phyloP scores from a whole-genome alignment of 1,284 basidiomycete genomes.

The Malassezia cuniculi region DNA sequence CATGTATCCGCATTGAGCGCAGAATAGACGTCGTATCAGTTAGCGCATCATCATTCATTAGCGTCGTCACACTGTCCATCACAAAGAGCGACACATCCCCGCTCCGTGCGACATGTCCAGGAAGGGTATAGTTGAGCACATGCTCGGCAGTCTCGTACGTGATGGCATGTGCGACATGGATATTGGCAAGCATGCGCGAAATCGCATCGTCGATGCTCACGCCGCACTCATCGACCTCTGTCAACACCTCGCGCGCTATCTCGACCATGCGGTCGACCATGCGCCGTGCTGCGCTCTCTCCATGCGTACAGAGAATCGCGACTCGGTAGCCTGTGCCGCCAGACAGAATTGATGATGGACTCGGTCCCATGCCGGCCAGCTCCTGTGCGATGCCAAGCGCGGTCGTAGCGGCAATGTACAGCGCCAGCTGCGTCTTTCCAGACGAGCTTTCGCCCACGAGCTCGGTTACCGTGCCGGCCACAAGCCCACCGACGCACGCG shows the following conservation, averaged over 20 bases:
- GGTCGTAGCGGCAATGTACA: slow-evolving; percentile 22
- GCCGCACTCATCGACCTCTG: background rate
- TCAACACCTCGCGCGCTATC: slow-evolving; percentile 1
- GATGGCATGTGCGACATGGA: slow-evolving; percentile 9
- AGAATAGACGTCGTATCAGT: slow-evolving; percentile 11
- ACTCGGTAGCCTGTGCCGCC: slow-evolving; percentile 5
- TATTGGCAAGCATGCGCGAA: slow-evolving; percentile 12
- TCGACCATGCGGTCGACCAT: slow-evolving; percentile 15
- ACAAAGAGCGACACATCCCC: slow-evolving; percentile 14
- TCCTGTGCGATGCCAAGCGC: slow-evolving; percentile 15
- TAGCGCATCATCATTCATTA: slow-evolving; percentile 26
- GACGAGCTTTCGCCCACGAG: slow-evolving; percentile 31
- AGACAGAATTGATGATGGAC: background rate
- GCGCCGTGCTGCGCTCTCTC: slow-evolving; percentile 8
- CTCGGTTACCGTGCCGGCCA: slow-evolving; percentile 22
- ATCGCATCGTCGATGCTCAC: too few species aligned
- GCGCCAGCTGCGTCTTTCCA: slow-evolving; percentile 31
- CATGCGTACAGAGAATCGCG: slow-evolving; percentile 9
- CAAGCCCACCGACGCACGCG: slow-evolving; percentile 19
- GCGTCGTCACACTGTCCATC: slow-evolving; percentile 25
- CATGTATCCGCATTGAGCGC: slow-evolving; percentile 17
- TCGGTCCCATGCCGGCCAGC: background rate
- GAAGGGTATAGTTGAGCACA: slow-evolving; percentile 25
- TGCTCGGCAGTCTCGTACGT: slow-evolving; percentile 19
- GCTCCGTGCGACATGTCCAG: slow-evolving; percentile 15